phyloP scores from a whole-genome alignment of 345 rosid genomes.

The Microcos paniculata region DNA sequence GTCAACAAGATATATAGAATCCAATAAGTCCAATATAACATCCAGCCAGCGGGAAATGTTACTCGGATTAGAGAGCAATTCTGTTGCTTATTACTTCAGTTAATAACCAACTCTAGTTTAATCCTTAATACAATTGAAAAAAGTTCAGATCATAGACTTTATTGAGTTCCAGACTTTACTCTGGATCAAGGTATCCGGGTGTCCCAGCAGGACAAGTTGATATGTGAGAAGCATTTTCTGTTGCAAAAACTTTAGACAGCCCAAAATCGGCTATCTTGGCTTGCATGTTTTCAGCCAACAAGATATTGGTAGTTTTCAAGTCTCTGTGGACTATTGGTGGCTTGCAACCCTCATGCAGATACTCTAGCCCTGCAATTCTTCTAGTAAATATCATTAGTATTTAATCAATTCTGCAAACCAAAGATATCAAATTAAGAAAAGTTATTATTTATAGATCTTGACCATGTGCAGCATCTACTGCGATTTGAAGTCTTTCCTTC shows the following conservation, averaged over 20 bases:
- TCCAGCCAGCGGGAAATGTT: too few species aligned
- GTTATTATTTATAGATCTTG: too few species aligned
- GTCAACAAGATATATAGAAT: too few species aligned
- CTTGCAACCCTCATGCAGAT: constrained; percentile 28
- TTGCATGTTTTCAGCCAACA: constrained; percentile 39
- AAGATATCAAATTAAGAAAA: neutral
- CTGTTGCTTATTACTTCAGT: too few species aligned
- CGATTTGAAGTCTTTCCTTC: too few species aligned
- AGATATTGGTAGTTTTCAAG: constrained; percentile 45
- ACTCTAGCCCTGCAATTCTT: constrained; percentile 30
- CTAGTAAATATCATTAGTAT: neutral
- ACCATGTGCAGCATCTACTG: constrained; percentile 52
- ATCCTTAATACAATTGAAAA: too few species aligned
- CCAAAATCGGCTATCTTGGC: constrained; percentile 50
- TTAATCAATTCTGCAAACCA: neutral
- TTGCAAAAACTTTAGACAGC: constrained; percentile 35
- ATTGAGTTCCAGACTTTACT: too few species aligned
- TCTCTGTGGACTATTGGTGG: constrained; percentile 37
- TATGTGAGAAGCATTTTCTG: constrained; percentile 27
- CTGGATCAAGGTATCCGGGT: constrained; percentile 38
- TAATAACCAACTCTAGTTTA: too few species aligned
- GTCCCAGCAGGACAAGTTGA: constrained; percentile 42
- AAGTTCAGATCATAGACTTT: too few species aligned
- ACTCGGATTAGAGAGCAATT: too few species aligned
- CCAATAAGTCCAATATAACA: too few species aligned